Evolutionary conservation across 768 basidiomycete genomes (phyloP).

Genomic region (Suillus ampliporus): DNA sequence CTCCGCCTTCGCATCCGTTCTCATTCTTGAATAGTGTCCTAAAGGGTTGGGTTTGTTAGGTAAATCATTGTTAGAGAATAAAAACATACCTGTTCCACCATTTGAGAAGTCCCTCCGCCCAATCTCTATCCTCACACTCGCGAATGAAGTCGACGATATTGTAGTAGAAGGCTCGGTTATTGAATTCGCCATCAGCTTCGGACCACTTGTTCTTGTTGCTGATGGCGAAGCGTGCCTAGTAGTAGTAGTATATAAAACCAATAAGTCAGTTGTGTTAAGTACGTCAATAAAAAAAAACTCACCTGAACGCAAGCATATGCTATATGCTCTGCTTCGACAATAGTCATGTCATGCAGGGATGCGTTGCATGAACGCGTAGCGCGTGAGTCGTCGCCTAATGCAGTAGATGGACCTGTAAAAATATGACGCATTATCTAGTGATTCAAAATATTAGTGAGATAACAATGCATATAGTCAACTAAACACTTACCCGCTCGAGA

Average conservation of each 20-base stretch:
- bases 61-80: no score
- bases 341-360: slow-evolving; percentile 3
- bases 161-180: slow-evolving; percentile 14
- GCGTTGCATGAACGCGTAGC: slow-evolving; percentile 1
- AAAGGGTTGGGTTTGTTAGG: no score
- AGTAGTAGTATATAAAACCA: not conserved
- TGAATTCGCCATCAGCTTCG: slow-evolving; percentile 12
- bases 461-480: not conserved
- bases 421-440: slow-evolving; percentile 6
- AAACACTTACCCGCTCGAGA: slow-evolving; percentile 6
- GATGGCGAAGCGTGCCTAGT: slow-evolving; percentile 11
- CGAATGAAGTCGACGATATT: not conserved
- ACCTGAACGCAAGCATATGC: slow-evolving; percentile 12
- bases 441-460: not conserved
- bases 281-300: not conserved
- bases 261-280: not conserved
- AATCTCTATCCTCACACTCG: not conserved
- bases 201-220: slow-evolving; percentile 7
- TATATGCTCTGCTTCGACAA: slow-evolving; percentile 10
- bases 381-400: not conserved
- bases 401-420: slow-evolving; percentile 4
- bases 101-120: slow-evolving; percentile 1
- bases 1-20: not conserved
- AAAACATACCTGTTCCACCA: slow-evolving; percentile 8
- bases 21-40: slow-evolving; percentile 11